phyloP scores from a whole-genome alignment of 2,329 filamentous ascomycete genomes.

The Cylindrodendrum hubeiense region DNA sequence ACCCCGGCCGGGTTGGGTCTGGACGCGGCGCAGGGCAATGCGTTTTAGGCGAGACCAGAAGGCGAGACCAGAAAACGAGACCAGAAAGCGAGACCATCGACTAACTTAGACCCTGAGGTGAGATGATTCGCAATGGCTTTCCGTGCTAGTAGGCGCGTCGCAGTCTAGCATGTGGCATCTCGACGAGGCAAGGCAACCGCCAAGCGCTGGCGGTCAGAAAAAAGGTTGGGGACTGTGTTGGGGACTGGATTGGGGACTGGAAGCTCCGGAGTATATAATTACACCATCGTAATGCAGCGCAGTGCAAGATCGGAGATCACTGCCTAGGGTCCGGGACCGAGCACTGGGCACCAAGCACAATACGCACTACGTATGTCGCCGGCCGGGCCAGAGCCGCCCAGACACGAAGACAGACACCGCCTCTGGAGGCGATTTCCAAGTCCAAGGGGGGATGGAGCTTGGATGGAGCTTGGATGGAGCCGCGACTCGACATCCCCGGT shows the following conservation, averaged over 20 bases:
- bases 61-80: not conserved
- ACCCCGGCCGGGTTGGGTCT: constrained; percentile 10
- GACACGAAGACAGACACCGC: not conserved
- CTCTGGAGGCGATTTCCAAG: not conserved
- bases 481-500: not conserved
- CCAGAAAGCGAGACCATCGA: no score
- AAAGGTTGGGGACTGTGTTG: not conserved
- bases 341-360: not conserved
- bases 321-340: constrained; percentile 34
- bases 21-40: not conserved
- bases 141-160: not conserved
- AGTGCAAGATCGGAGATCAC: constrained; percentile 36
- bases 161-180: not conserved
- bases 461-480: not conserved
- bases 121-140: not conserved
- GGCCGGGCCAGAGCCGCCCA: not conserved
- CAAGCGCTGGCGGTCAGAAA: not conserved
- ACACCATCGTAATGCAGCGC: not conserved
- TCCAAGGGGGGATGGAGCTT: not conserved
- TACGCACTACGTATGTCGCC: not conserved
- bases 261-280: not conserved
- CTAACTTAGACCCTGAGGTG: not conserved
- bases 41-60: not conserved
- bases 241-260: not conserved
- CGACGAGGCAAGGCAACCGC: not conserved